phyloP scores from a whole-genome alignment of 257 asterid genomes.

The Penstemon davidsonii region DNA sequence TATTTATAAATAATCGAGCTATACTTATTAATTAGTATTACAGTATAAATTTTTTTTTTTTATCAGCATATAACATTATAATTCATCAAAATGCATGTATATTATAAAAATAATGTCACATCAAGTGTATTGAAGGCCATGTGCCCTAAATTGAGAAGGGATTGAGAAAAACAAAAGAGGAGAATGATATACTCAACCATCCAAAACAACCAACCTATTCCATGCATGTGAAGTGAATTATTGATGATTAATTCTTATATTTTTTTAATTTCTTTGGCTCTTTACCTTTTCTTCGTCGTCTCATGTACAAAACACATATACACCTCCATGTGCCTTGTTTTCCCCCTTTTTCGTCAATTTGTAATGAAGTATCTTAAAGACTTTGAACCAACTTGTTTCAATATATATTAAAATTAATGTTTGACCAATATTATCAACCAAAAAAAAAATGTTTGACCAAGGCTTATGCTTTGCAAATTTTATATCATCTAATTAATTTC shows the following conservation, averaged over 20 bases:
- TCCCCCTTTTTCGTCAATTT: conserved; percentile 16
- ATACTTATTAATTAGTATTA: too few species aligned
- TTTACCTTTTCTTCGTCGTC: conserved; percentile 6
- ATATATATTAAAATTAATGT: too few species aligned
- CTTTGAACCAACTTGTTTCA: too few species aligned
- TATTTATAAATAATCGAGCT: too few species aligned
- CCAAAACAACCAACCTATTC: conserved; percentile 9
- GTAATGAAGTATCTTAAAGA: conserved; percentile 9
- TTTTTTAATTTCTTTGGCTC: background rate
- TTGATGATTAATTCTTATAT: background rate
- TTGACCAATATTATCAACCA: too few species aligned
- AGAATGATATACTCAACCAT: conserved; percentile 6
- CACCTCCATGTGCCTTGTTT: conserved; percentile 25
- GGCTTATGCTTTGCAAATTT: too few species aligned
- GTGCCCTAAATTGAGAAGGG: conserved; percentile 24
- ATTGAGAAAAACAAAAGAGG: conserved; percentile 13
- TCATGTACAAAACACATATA: conserved; percentile 3
- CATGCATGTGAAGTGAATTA: conserved; percentile 36
- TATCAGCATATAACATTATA: too few species aligned
- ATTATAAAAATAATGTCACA: too few species aligned
- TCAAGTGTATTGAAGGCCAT: conserved; percentile 19
- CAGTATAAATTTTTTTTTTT: too few species aligned
- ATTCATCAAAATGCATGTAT: too few species aligned
- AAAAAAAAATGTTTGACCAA: too few species aligned
- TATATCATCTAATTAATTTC: too few species aligned